Conservation (phyloP, 805 yeast species). For the Kazachstania africana region DNA sequence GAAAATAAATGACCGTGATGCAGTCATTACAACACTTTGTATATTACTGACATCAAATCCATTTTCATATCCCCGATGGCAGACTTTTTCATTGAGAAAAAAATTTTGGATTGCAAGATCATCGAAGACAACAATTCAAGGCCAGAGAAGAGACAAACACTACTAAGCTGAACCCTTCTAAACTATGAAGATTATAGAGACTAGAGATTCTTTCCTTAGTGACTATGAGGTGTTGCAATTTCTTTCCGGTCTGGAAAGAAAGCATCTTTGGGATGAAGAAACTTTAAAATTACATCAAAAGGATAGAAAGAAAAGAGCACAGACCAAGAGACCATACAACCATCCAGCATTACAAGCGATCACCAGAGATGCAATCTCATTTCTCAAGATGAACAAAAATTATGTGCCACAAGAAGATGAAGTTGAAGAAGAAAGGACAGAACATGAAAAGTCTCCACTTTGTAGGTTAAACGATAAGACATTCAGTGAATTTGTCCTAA, state of each 20-base stretch:
- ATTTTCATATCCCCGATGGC: too few species aligned
- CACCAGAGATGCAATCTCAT: constrained; percentile 24
- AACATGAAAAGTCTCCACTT: constrained; percentile 13
- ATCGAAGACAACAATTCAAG: too few species aligned
- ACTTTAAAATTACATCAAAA: constrained; percentile 7
- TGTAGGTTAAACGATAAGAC: constrained; percentile 19
- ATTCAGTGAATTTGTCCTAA: constrained; percentile 22
- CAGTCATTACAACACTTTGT: too few species aligned
- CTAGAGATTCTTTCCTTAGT: constrained; percentile 42
- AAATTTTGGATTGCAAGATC: too few species aligned
- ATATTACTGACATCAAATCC: too few species aligned
- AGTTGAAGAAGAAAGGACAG: constrained; percentile 4
- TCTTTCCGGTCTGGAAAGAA: constrained; percentile 31
- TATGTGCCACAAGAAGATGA: constrained; percentile 12
- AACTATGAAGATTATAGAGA: constrained; percentile 33
- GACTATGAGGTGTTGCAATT: constrained; percentile 47
- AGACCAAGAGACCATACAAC: constrained; percentile 20
- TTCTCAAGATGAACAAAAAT: constrained; percentile 14
- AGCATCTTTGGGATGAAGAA: constrained; percentile 27
- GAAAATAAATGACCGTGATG: too few species aligned
- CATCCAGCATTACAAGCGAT: constrained; percentile 28
- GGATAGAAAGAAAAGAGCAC: constrained; percentile 15
- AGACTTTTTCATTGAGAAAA: too few species aligned
- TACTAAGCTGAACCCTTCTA: too few species aligned
- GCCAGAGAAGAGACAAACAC: too few species aligned